Evolutionary conservation across 2,329 filamentous ascomycete species (phyloP), one percentile per base, ranked within the genome.

Genomic region (Pseudocercospora macadamiae): DNA sequence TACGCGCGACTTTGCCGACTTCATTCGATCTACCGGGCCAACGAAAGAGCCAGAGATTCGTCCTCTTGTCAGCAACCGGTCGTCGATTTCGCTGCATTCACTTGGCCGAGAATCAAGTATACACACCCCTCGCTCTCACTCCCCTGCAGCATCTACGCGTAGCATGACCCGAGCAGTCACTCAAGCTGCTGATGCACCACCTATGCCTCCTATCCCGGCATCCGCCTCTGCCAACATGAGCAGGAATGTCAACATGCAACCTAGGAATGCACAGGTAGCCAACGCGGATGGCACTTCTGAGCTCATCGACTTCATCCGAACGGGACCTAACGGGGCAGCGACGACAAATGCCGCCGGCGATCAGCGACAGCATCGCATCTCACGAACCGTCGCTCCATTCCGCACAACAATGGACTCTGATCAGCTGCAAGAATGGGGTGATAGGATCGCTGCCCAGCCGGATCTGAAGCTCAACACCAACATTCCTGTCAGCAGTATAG

Each of bases 221-320:
- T 55, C 62, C 4, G 59, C 71, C 39, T 66, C 69, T 14, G 18
- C 34, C 14, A 59, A 47, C 45, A 64, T 61, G 45, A 52, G 55
- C 49, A 61, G 62, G 32, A 65, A 59, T 51, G 51, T 59, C 54
- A 64, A 57, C 45, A 62, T 68, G 64, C 67, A 71, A 59, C 63
- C 71, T 12, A 64, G 70, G 51, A 62, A 54, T 25, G 68, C 93
- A 58, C 89, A 91, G 49, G 87, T 91, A 25, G 55, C 51, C 61
- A 80, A 82, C 39, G 82, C 86, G 14, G 82, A 86, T 51, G 87
- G 88, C 64, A 96, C 88, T 57, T 89, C 90, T 10, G 95, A 97
- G 61, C 79, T 99, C 58, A 96, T 97, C 65, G 93, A 97, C 72
- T 97, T 99, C 73, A 96, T 99, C 64, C 88, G 93, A 45, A 88